Evolutionary conservation across 768 basidiomycete genomes (phyloP), one percentile per base, ranked within the genome.

Genomic region (Auricularia sp.): DNA sequence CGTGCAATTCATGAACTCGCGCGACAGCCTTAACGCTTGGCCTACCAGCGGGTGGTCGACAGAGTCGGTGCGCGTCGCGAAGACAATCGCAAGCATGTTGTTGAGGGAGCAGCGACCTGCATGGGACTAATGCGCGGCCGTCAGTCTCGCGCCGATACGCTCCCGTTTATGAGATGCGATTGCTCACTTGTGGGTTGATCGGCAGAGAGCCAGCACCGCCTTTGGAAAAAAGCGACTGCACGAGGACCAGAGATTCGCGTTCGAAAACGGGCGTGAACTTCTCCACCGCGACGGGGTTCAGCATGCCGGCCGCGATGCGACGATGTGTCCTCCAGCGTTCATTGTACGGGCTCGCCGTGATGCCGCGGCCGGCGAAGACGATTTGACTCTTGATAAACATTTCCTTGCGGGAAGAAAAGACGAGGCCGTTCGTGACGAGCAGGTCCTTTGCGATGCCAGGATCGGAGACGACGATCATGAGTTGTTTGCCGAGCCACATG

Each of bases 331-430:
- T 72, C 79, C 80, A 80, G 61, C 64, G 72, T 44, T 80, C 77
- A 65, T 77, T 76, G 67, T 81, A 81, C 1, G 75, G 75, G 1
- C 78, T 75, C 3, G 75, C 76, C 3, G 81, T 81, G 53, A 82
- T 79, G 33, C 74, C 81, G 10, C 79, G 75, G 5, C 78, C 77
- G 8, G 67, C 69, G 33, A 82, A 76, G 64, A 82, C 77, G 23
- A 75, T 79, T 65, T 79, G 74, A 12, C 73, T 74, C 68, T 82
- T 81, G 42, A 81, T 70, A 69, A 78, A 81, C 69, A 75, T 77
- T 39, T 75, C 72, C 66, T 80, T 80, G n/a, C 81, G 71, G 11
- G 77, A 78, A 18, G 80, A 81, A 66, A 81, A 82, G 16, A 78
- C 72, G 11, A 78, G 71, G 56, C 80, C 78, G 58, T 80, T 79